Evolutionary conservation across 441 rosid genomes (phyloP).

Genomic region (Theobroma grandiflorum): DNA sequence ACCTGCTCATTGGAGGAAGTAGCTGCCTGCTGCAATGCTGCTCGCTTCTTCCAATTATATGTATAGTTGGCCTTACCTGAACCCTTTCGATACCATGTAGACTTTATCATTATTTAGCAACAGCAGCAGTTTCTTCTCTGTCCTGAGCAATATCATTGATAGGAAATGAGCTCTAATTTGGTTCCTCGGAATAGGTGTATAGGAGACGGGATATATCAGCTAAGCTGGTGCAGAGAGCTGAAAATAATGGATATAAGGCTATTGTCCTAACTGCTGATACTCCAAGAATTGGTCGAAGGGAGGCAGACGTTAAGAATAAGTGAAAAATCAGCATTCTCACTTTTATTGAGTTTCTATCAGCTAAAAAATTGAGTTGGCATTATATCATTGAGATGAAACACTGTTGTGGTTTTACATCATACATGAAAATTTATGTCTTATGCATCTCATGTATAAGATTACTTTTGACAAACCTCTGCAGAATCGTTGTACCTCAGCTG

Average conservation of each 20-base stretch:
- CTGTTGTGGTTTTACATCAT: conserved; percentile 6
- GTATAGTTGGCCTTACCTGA: conserved; percentile 38
- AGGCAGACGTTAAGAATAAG: conserved; percentile 89
- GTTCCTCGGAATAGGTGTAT: conserved; percentile 48
- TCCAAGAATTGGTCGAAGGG: conserved; percentile 89
- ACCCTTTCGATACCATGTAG: neutral
- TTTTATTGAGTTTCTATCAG: neutral
- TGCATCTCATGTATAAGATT: conserved; percentile 3
- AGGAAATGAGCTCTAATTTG: neutral
- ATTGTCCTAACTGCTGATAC: conserved; percentile 80
- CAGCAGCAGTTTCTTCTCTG: neutral
- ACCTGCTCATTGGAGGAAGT: conserved; percentile 80
- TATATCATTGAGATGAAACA: neutral
- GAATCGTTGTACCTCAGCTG: conserved; percentile 66
- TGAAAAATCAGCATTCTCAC: conserved; percentile 36
- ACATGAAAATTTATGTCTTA: neutral
- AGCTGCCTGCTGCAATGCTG: conserved; percentile 77
- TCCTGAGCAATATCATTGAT: neutral
- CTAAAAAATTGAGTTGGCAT: neutral
- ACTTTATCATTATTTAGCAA: neutral
- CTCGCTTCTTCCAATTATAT: conserved; percentile 79
- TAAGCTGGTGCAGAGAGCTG: conserved; percentile 75
- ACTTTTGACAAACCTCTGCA: conserved; percentile 41
- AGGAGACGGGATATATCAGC: conserved; percentile 71
- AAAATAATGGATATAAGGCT: conserved; percentile 77